Evolutionary conservation across 1,284 basidiomycete genomes (phyloP).

Genomic region (Ganoderma meredithae): DNA sequence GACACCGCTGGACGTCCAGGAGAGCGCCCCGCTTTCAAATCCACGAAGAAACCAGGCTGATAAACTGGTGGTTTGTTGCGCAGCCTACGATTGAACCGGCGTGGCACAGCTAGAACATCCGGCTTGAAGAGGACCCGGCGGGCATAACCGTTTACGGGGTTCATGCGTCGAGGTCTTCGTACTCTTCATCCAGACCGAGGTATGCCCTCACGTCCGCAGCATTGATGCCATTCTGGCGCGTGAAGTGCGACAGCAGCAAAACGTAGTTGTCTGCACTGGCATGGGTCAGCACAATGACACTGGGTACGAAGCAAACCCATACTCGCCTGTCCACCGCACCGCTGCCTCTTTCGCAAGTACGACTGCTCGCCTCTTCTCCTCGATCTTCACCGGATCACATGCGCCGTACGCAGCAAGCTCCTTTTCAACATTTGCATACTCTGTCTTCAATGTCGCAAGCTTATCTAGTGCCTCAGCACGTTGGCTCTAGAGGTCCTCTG

Average conservation of each 20-base stretch:
- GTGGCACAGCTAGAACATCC: background rate
- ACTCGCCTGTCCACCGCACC: slow-evolving; percentile 84
- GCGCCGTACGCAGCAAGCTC: slow-evolving; percentile 82
- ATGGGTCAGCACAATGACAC: background rate
- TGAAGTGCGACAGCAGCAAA: slow-evolving; percentile 68
- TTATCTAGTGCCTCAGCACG: slow-evolving; percentile 58
- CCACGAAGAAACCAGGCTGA: too few relatives aligned
- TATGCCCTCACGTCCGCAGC: slow-evolving; percentile 67
- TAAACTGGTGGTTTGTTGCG: background rate
- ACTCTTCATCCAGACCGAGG: slow-evolving; percentile 73
- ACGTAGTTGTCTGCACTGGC: slow-evolving; percentile 41
- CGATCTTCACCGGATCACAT: slow-evolving; percentile 82
- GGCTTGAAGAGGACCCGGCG: background rate
- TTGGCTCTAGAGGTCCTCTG: slow-evolving; percentile 53
- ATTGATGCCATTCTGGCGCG: slow-evolving; percentile 63
- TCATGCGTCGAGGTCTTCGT: slow-evolving; percentile 63
- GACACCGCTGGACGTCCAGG: too few relatives aligned
- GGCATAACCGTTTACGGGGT: too few relatives aligned
- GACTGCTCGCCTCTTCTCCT: slow-evolving; percentile 74
- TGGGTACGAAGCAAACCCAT: background rate
- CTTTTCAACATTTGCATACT: slow-evolving; percentile 63
- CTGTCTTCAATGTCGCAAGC: slow-evolving; percentile 58
- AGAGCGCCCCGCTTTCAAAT: too few relatives aligned
- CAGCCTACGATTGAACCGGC: background rate
- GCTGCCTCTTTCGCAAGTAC: slow-evolving; percentile 82